Conservation (phyloP, 768 basidiomycete species). For the Collybia mongolica region DNA sequence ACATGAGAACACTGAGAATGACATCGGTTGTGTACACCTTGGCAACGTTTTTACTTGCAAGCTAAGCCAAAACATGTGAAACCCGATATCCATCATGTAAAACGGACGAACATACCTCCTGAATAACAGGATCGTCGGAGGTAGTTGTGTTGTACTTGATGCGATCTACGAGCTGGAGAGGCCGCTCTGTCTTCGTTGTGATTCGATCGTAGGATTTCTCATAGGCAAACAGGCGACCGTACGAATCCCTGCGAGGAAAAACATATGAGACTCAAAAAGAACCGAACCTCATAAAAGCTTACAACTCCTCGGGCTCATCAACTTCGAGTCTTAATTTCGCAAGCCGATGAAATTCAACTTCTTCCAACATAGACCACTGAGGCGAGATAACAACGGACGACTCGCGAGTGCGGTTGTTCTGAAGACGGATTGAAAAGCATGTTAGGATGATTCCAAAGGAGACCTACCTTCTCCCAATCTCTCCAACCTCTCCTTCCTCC, state of each 20-base stretch:
- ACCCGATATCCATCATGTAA: constrained; percentile 2
- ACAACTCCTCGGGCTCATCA: constrained; percentile 90
- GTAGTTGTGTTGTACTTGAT: constrained; percentile 98
- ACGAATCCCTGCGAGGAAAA: constrained; percentile 57
- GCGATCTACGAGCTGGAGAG: constrained; percentile 89
- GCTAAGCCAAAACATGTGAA: constrained; percentile 37
- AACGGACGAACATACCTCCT: constrained; percentile 55
- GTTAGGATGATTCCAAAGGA: not conserved
- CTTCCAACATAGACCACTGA: constrained; percentile 94
- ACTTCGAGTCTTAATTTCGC: constrained; percentile 92
- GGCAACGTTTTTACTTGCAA: constrained; percentile 78
- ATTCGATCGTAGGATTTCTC: constrained; percentile 95
- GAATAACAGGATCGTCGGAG: constrained; percentile 96
- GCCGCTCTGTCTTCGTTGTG: constrained; percentile 88
- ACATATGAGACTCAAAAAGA: not conserved
- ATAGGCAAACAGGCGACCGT: constrained; percentile 90
- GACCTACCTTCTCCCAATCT: constrained; percentile 88
- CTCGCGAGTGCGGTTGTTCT: constrained; percentile 85
- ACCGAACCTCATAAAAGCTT: constrained; percentile 25
- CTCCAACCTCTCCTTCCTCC: constrained; percentile 80
- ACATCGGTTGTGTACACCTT: constrained; percentile 93
- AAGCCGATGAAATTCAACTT: constrained; percentile 93
- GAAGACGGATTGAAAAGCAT: constrained; percentile 11
- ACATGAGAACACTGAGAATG: constrained; percentile 95
- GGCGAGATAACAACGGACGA: constrained; percentile 91